phyloP scores from a whole-genome alignment of 352 stramenopile genomes.

The Globisporangium parvum region DNA sequence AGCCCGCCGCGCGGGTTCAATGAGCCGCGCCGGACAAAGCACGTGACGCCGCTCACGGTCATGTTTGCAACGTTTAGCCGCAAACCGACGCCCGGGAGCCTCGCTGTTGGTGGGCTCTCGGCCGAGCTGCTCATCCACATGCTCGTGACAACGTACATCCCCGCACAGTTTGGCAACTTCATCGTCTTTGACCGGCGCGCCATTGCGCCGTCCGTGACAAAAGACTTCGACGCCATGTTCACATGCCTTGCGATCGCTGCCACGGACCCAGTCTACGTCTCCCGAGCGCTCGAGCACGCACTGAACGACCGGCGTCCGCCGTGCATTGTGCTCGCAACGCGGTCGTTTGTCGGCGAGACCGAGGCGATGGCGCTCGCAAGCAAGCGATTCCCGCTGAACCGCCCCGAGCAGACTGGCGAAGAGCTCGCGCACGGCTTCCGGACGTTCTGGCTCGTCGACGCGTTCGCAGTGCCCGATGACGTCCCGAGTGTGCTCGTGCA shows the following conservation, averaged over 20 bases:
- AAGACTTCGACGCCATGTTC: constrained; percentile 40
- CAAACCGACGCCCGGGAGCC: constrained; percentile 73
- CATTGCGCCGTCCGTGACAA: constrained; percentile 37
- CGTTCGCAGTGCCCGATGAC: constrained; percentile 31
- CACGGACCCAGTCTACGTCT: constrained; percentile 44
- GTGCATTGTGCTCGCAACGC: constrained; percentile 70
- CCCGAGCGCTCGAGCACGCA: constrained; percentile 77
- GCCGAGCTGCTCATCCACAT: constrained; percentile 87
- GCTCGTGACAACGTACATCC: constrained; percentile 89
- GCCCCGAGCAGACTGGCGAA: constrained; percentile 90
- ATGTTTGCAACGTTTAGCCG: constrained; percentile 89
- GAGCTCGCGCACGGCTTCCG: constrained; percentile 83
- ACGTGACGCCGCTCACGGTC: constrained; percentile 71
- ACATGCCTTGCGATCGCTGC: constrained; percentile 40
- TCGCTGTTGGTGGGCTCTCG: constrained; percentile 79
- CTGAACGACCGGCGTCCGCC: constrained; percentile 84
- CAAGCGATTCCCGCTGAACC: constrained; percentile 61
- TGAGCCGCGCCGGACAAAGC: constrained; percentile 68
- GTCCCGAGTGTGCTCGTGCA: constrained; percentile 62
- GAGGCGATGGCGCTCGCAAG: constrained; percentile 12
- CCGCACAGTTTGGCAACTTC: constrained; percentile 91
- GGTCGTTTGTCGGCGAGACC: constrained; percentile 16
- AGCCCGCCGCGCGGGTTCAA: constrained; percentile 49
- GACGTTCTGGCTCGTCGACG: constrained; percentile 74
- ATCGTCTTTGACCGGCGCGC: constrained; percentile 77